Evolutionary conservation across 495 filamentous ascomycete species (phyloP), one percentile per base, ranked within the genome.

Genomic region (Corynascus novoguineensis): DNA sequence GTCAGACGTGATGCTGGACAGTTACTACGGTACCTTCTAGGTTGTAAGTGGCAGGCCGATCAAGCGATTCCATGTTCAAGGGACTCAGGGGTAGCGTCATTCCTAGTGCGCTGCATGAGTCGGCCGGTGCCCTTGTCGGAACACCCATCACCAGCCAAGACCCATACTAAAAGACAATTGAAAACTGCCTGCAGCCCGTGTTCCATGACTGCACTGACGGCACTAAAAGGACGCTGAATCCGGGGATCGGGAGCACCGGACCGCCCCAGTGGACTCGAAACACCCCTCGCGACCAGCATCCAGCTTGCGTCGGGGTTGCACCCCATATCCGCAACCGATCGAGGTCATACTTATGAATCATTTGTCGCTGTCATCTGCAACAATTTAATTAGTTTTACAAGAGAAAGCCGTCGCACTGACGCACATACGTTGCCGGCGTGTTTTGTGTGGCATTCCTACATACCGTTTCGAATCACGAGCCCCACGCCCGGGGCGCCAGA

Each of bases 191-290:
- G 17, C 22, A 49, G 19, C 41, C 8, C 4, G 25, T 28, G n/a
- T 24, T 24, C 24, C 22, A 2, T 28, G 24, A 32, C 29, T 35
- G 24, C 48, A 25, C 15, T 4, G 5, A 4, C 10, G 49, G 32
- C 37, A 34, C 52, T 37, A 53, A 50, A 58, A 54, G 48, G 37
- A 17, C 38, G 53, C 59, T 52, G 50, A 22, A 57, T 57, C 53
- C 59, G 53, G 59, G 59, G 53, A 53, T 45, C 45, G 50, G 50
- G 19, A 51, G 34, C 19, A 19, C 22, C n/a, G n/a, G n/a, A n/a
- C n/a, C 21, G 48, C 32, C 4, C 24, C 22, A 40, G 38, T 51
- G 24, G 34, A 41, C n/a, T n/a, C n/a, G n/a, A n/a, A n/a, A n/a
- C 55, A 41, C 40, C 27, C 28, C 50, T 27, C 19, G 3, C 5